Percentiles rank a stretch among this genome's conserved stretches.
Evolutionary conservation across 1,284 basidiomycete genomes (phyloP).

Genomic region (Boletellus deceptivus): DNA sequence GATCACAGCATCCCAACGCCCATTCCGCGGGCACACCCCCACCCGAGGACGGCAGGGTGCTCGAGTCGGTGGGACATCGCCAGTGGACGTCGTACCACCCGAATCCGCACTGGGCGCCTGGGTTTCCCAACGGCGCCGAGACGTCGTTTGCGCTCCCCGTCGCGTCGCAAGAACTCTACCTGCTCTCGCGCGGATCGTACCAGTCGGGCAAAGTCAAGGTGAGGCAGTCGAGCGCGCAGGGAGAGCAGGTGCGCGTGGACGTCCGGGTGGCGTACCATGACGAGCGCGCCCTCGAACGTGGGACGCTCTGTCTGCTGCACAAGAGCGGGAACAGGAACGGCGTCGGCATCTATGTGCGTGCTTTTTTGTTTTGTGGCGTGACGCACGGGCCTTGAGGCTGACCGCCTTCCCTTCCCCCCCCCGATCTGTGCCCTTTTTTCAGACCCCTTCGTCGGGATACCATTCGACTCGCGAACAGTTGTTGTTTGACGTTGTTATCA

Average conservation of each 20-base stretch:
- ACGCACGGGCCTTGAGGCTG: not conserved
- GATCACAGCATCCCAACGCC: no score
- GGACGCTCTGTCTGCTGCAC: constrained; percentile 35
- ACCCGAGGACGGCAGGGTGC: constrained; percentile 14
- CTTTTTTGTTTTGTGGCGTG: not conserved
- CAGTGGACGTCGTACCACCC: constrained; percentile 17
- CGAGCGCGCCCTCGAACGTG: constrained; percentile 26
- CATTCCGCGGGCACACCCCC: constrained; percentile 3
- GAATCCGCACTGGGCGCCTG: constrained; percentile 20
- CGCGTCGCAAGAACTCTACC: constrained; percentile 32
- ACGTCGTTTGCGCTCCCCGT: constrained; percentile 37
- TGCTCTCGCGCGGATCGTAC: constrained; percentile 36
- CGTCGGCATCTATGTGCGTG: constrained; percentile 42
- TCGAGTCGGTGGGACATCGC: constrained; percentile 7
- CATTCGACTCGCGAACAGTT: constrained; percentile 14
- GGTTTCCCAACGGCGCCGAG: constrained; percentile 18
- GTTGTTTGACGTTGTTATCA: constrained; percentile 32
- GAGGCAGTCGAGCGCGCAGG: constrained; percentile 16
- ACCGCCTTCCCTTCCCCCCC: no score
- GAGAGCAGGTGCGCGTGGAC: constrained; percentile 28
- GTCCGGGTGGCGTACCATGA: constrained; percentile 34
- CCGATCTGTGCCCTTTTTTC: not conserved
- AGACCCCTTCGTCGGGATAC: constrained; percentile 18
- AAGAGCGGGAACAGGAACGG: constrained; percentile 33
- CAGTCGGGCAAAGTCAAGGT: constrained; percentile 32